Percentiles rank a stretch among this genome's conserved stretches.
Conservation (phyloP, 108 stramenopile species). For the Mayamaea pseudoterrestris region DNA sequence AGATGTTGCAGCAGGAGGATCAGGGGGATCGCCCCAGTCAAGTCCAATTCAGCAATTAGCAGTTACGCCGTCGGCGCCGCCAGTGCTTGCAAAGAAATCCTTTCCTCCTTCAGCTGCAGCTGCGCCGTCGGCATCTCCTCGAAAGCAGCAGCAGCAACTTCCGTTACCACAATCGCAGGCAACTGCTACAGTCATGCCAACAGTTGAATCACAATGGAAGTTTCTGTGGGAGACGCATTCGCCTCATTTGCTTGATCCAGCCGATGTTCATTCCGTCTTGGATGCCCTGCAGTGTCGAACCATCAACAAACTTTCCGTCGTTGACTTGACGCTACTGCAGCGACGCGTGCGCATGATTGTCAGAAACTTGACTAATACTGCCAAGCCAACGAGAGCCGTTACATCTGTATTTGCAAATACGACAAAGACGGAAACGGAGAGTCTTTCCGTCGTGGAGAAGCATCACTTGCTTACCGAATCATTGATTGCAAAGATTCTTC, state of each 20-base stretch:
- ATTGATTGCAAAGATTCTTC: constrained; percentile 16
- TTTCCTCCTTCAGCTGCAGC: too few species aligned
- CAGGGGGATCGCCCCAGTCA: too few species aligned
- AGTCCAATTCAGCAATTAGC: too few species aligned
- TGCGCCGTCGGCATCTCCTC: too few species aligned
- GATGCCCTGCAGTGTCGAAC: constrained; percentile 16
- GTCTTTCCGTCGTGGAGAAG: constrained; percentile 7
- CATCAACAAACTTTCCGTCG: constrained; percentile 19
- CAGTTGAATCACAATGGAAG: constrained; percentile 21
- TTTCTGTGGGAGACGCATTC: constrained; percentile 21
- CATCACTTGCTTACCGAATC: constrained; percentile 19
- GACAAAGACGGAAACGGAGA: constrained; percentile 9
- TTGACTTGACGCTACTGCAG: constrained; percentile 33
- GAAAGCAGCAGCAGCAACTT: too few species aligned
- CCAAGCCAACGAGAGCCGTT: background rate
- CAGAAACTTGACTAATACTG: background rate
- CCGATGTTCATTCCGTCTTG: constrained; percentile 31
- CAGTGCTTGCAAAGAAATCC: too few species aligned
- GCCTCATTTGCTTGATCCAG: constrained; percentile 31
- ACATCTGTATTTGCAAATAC: constrained; percentile 1
- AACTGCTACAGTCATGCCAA: too few species aligned
- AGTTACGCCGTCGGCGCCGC: too few species aligned
- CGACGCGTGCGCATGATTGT: constrained; percentile 30
- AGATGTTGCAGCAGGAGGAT: too few species aligned
- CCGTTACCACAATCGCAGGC: too few species aligned